These are phyloP conservation scores for Pseudopithomyces chartarum DNA, from an alignment of 2,329 filamentous ascomycete genomes.

Conservation along the genomic window DNA sequence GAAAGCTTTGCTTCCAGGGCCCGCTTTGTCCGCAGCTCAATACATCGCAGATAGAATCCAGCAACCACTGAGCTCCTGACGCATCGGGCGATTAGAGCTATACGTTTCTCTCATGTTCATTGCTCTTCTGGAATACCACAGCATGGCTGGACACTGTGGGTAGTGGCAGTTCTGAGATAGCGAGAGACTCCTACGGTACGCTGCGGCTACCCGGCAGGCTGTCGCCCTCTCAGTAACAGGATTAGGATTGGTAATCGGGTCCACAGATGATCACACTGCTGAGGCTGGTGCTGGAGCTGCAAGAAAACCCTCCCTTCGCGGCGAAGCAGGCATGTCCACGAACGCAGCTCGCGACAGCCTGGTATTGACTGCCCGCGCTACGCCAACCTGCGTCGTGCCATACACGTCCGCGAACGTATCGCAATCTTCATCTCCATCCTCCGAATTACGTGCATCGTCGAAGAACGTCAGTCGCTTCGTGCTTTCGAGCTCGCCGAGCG, in stretches of 20 bases:
- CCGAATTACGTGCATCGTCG: neutral
- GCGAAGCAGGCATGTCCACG: conserved; percentile 4
- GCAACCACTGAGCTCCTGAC: no score
- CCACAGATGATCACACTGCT: neutral
- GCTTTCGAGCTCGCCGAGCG: neutral
- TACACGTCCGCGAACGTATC: neutral
- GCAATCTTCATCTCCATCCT: conserved; percentile 1
- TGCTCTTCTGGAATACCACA: no score
- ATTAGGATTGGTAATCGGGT: neutral
- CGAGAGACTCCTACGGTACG: neutral
- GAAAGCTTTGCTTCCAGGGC: no score
- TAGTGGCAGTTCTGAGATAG: no score
- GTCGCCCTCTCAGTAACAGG: neutral
- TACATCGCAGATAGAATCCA: no score
- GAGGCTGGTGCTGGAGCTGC: neutral
- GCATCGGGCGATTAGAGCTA: no score
- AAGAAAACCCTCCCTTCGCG: neutral
- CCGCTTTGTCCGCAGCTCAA: no score
- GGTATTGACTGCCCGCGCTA: conserved; percentile 4
- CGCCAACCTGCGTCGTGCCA: neutral
- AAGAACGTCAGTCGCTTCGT: conserved; percentile 7
- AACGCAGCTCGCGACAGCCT: neutral
- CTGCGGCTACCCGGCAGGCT: neutral
- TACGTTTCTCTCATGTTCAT: no score
- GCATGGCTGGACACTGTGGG: no score